Percentiles rank a stretch among this genome's conserved stretches.
These are phyloP conservation scores for Amphirosellinia nigrospora DNA, from an alignment of 495 filamentous ascomycete genomes.

Conservation along the genomic window DNA sequence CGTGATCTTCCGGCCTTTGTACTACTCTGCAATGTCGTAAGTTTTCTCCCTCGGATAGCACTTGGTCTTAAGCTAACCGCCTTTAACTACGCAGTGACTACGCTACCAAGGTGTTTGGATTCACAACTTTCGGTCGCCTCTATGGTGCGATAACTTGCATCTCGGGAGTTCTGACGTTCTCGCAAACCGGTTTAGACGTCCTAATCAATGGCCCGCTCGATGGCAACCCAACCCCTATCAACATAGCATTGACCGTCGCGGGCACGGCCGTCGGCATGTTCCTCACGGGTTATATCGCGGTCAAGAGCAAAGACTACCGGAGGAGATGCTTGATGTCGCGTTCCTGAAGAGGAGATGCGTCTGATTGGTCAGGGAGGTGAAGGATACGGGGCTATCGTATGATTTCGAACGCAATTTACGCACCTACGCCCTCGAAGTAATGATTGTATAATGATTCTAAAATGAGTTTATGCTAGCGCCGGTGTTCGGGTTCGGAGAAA, in stretches of 20 bases:
- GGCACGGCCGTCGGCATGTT: constrained; percentile 34
- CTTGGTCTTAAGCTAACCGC: not conserved
- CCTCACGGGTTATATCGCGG: constrained; percentile 31
- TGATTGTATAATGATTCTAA: constrained; percentile 1
- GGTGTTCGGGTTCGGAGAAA: not conserved
- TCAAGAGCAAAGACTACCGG: constrained; percentile 28
- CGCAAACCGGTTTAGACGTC: constrained; percentile 56
- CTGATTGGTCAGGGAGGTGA: constrained; percentile 29
- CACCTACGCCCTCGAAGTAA: not conserved
- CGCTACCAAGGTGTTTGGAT: constrained; percentile 62
- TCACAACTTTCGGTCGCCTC: constrained; percentile 61
- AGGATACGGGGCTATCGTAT: constrained; percentile 14
- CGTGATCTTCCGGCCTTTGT: constrained; percentile 44
- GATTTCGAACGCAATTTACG: not conserved
- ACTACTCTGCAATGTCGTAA: constrained; percentile 61
- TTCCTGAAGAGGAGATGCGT: constrained; percentile 26
- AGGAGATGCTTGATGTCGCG: constrained; percentile 23
- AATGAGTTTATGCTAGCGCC: constrained; percentile 1
- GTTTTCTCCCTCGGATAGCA: constrained; percentile 30
- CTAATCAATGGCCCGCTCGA: constrained; percentile 51
- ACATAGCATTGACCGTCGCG: constrained; percentile 43
- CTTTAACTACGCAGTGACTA: constrained; percentile 52
- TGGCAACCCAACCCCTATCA: constrained; percentile 53
- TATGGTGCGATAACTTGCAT: constrained; percentile 60
- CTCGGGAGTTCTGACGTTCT: constrained; percentile 58